Evolutionary conservation across 1,139 yeast genomes (phyloP).

Genomic region (Saccharomyces pastorianus): DNA sequence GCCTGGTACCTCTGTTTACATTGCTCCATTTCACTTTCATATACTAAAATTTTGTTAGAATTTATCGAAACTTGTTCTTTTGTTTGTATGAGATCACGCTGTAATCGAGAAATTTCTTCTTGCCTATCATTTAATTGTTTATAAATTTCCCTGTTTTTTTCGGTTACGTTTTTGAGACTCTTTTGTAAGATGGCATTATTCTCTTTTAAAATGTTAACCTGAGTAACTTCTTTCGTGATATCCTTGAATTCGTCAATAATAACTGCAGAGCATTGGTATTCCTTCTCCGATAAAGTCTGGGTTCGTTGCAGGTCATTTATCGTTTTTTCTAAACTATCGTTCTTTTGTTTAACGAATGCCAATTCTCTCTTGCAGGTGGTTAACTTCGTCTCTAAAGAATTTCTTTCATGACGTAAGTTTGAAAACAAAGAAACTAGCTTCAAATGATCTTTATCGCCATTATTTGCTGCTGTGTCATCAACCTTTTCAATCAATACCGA

Average conservation of each 20-base stretch:
- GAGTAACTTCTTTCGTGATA: slow-evolving; percentile 54
- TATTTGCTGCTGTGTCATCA: slow-evolving; percentile 25
- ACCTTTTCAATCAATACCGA: slow-evolving; percentile 20
- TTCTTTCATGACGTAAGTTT: slow-evolving; percentile 70
- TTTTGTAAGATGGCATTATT: slow-evolving; percentile 61
- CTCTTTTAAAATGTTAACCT: slow-evolving; percentile 63
- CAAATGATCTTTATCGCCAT: slow-evolving; percentile 29
- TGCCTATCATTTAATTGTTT: slow-evolving; percentile 32
- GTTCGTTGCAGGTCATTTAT: slow-evolving; percentile 21
- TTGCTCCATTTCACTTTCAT: slow-evolving; percentile 39
- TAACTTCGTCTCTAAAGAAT: slow-evolving; percentile 55
- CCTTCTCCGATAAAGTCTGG: background rate
- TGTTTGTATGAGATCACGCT: slow-evolving; percentile 17
- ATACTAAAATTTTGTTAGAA: slow-evolving; percentile 27
- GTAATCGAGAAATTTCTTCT: slow-evolving; percentile 30
- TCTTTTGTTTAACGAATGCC: slow-evolving; percentile 33
- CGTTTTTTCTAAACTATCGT: slow-evolving; percentile 33
- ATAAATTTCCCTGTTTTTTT: slow-evolving; percentile 29
- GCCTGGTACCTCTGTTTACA: slow-evolving; percentile 49
- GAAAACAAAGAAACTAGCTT: slow-evolving; percentile 36
- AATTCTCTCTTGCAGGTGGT: slow-evolving; percentile 34
- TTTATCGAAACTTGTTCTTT: background rate
- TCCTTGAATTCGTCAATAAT: slow-evolving; percentile 44
- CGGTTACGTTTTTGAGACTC: slow-evolving; percentile 34
- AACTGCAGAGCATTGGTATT: slow-evolving; percentile 11